Percentiles rank a stretch among this genome's conserved stretches.
These are phyloP conservation scores for Wickerhamiella brachini DNA, from an alignment of 805 yeast genomes.

Conservation along the genomic window DNA sequence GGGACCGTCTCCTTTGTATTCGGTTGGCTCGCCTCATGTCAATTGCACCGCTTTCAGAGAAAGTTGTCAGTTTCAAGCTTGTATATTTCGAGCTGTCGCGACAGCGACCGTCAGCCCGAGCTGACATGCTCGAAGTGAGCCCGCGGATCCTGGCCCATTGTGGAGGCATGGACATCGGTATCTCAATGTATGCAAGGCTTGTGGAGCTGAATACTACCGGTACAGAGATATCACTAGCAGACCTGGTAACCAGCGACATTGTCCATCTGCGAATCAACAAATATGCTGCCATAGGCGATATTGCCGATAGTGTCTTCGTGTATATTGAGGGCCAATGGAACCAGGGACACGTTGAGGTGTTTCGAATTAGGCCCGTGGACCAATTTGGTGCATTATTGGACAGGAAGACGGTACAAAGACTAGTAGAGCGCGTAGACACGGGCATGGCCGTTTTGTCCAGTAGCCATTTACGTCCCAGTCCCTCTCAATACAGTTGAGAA, in stretches of 20 bases:
- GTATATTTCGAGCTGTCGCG: too few relatives aligned
- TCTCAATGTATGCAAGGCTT: neutral
- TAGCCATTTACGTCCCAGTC: too few relatives aligned
- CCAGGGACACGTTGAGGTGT: neutral
- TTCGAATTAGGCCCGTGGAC: neutral
- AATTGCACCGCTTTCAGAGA: too few relatives aligned
- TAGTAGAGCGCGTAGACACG: neutral
- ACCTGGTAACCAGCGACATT: neutral
- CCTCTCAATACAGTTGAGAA: too few relatives aligned
- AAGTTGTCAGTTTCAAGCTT: too few relatives aligned
- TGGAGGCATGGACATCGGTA: neutral
- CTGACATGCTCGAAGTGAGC: neutral
- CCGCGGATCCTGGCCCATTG: neutral
- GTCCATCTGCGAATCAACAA: neutral
- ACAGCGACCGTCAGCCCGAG: too few relatives aligned
- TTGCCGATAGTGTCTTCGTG: neutral
- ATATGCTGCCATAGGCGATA: neutral
- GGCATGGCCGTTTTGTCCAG: neutral
- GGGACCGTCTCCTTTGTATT: too few relatives aligned
- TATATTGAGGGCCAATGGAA: neutral
- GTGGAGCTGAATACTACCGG: neutral
- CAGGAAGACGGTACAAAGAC: neutral
- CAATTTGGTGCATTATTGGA: neutral
- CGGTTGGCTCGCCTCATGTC: too few relatives aligned
- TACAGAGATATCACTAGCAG: neutral